Evolutionary conservation across 2,329 filamentous ascomycete genomes (phyloP).

Genomic region (Colletotrichum sp.): DNA sequence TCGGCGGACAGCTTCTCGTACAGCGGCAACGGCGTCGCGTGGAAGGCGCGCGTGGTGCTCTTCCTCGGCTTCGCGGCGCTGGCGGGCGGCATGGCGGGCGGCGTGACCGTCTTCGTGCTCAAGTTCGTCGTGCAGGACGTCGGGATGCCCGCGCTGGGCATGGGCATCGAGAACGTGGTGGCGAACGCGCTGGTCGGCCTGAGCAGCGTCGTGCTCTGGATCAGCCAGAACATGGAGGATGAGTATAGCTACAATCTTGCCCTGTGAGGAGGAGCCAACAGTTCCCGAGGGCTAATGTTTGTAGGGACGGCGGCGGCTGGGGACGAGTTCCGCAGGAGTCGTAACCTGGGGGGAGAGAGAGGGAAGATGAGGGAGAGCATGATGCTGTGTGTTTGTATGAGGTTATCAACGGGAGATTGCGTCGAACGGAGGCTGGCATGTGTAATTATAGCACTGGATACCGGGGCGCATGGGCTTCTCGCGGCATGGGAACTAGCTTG

Average conservation of each 20-base stretch:
- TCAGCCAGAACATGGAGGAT: conserved; percentile 76
- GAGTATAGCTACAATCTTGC: conserved; percentile 73
- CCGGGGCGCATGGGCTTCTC: neutral
- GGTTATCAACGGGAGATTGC: neutral
- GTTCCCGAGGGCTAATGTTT: neutral
- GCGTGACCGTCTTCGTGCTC: conserved; percentile 71
- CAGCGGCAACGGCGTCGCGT: conserved; percentile 66
- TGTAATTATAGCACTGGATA: conserved; percentile 10
- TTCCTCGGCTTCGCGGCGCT: conserved; percentile 71
- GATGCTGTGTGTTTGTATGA: neutral
- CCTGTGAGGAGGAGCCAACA: conserved; percentile 63
- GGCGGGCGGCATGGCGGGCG: conserved; percentile 72
- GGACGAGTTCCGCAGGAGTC: neutral
- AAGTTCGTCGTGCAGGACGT: conserved; percentile 66
- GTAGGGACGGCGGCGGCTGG: conserved; percentile 3
- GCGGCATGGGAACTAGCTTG: conserved; percentile 11
- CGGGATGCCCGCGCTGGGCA: conserved; percentile 64
- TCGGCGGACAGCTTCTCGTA: conserved; percentile 69
- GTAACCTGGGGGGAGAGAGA: neutral
- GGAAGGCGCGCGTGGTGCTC: conserved; percentile 72
- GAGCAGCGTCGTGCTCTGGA: conserved; percentile 69
- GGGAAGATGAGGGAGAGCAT: neutral
- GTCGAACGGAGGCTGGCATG: neutral
- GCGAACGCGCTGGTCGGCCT: conserved; percentile 68
- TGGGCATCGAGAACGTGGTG: conserved; percentile 72